phyloP scores from a whole-genome alignment of 331 rosid species.

The Ulmus americana region DNA sequence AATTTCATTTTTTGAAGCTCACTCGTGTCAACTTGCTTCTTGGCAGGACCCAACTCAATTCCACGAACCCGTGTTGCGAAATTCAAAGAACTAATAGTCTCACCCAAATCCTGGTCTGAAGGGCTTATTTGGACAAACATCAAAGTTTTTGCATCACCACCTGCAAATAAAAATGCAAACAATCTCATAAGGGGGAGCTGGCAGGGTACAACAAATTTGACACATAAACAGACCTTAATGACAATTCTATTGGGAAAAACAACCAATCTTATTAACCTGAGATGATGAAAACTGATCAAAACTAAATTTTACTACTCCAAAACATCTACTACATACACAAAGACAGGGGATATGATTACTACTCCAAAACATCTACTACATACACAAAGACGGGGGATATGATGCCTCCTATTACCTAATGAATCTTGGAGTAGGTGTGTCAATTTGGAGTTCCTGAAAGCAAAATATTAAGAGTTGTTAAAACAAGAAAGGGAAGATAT shows the following conservation, averaged over 20 bases:
- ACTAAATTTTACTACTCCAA: constrained; percentile 3
- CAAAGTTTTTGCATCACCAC: constrained; percentile 79
- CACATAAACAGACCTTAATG: not conserved
- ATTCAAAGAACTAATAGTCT: constrained; percentile 74
- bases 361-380: no score
- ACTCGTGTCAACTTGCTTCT: constrained; percentile 69
- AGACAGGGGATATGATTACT: constrained; percentile 2
- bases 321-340: constrained; percentile 1
- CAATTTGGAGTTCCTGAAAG: constrained; percentile 85
- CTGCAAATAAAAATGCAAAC: constrained; percentile 30
- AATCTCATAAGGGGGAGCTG: not conserved
- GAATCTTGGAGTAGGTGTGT: constrained; percentile 93
- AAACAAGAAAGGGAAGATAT: constrained; percentile 9
- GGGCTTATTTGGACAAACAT: constrained; percentile 94
- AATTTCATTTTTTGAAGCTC: constrained; percentile 67
- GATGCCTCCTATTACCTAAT: constrained; percentile 42
- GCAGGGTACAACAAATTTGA: not conserved
- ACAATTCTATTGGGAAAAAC: not conserved
- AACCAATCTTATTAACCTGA: no score
- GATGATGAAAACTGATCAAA: not conserved
- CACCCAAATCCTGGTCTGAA: constrained; percentile 73
- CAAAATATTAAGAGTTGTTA: constrained; percentile 20
- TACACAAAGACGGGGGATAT: constrained; percentile 1
- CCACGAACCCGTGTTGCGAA: constrained; percentile 90
- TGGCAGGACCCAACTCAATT: constrained; percentile 72